Base-by-base conservation (phyloP, 768 basidiomycete genomes). In the Pleurotus salmoneostramineus region DNA sequence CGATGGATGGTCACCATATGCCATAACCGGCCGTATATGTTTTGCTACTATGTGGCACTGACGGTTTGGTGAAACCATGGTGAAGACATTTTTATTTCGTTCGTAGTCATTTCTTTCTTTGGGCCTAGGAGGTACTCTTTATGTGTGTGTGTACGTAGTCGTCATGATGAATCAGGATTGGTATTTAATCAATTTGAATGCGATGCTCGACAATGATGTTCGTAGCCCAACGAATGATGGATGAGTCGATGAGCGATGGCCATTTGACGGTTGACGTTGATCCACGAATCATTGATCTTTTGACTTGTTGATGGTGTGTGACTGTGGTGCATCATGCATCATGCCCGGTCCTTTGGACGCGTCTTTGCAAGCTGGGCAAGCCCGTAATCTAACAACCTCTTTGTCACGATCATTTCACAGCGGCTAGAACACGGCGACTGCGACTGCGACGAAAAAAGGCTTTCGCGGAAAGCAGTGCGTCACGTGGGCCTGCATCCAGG, bases 1-100 rank as follows among this genome's bases (percentile, higher is more conserved):
- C 62, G 21, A 27, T 27, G 60, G 68, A 64, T 80, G 76, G 78
- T 83, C 84, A 83, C 87, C 82, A 90, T 90, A 89, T 90, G 88
- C 84, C 86, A 87, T 76, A 78, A 85, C 83, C 82, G 83, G 76
- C 87, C 83, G 86, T 86, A 88, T 73, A 68, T 71, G 54, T 68
- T 72, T 64, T 76, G 87, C 79, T 76, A 87, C 84, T 87, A 88
- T 81, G 88, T 88, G 80, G 82, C 86, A 62, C 81, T 89, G 86
- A 88, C 85, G 84, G 88, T 84, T 71, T 80, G 83, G 86, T 83
- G 64, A 88, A 87, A 88, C 88, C 88, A 90, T 90, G 84, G 83
- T 74, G 84, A 75, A 77, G 68, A 88, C 87, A 89, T 27, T 21
- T 45, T 10, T 58, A 21, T 57, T 59, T 36, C 7, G 21, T 10